Evolutionary conservation across 2,329 filamentous ascomycete species (phyloP).

Genomic region (Colletotrichum eleusines): DNA sequence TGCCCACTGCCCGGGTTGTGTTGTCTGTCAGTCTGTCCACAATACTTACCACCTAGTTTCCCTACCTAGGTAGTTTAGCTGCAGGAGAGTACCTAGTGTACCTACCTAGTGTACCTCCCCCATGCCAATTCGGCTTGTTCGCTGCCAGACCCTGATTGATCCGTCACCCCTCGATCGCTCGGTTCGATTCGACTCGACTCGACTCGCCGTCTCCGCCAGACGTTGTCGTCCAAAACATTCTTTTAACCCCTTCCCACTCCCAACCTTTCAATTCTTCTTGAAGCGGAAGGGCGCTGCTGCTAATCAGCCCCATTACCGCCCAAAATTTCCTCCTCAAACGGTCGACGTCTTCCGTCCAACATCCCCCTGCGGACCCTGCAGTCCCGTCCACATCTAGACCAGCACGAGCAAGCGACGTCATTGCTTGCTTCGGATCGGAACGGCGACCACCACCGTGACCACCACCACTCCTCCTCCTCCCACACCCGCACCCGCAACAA

Average conservation of each 20-base stretch:
- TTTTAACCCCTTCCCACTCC: slow-evolving; percentile 47
- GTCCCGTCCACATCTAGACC: slow-evolving; percentile 51
- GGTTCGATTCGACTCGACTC: slow-evolving; percentile 10
- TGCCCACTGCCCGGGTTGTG: slow-evolving; percentile 1
- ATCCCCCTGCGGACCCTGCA: slow-evolving; percentile 87
- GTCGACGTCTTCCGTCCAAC: slow-evolving; percentile 79
- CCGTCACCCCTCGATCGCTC: slow-evolving; percentile 22
- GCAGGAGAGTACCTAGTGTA: background rate
- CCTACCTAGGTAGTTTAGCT: no score
- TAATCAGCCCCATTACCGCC: slow-evolving; percentile 78
- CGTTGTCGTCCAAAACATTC: slow-evolving; percentile 46
- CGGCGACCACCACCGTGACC: slow-evolving; percentile 56
- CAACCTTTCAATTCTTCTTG: slow-evolving; percentile 48
- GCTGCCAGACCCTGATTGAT: slow-evolving; percentile 30
- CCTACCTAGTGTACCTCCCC: slow-evolving; percentile 7
- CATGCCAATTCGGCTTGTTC: slow-evolving; percentile 21
- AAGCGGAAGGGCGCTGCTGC: slow-evolving; percentile 77
- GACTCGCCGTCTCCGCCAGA: slow-evolving; percentile 23
- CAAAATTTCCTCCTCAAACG: slow-evolving; percentile 86
- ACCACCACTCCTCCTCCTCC: slow-evolving; percentile 43
- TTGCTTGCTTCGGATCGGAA: slow-evolving; percentile 55
- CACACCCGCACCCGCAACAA: slow-evolving; percentile 51
- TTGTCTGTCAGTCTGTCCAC: slow-evolving; percentile 1
- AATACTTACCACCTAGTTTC: background rate
- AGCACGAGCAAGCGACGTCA: slow-evolving; percentile 58